phyloP scores from a whole-genome alignment of 2,329 filamentous ascomycete species.

The Zymoseptoria brevis region DNA sequence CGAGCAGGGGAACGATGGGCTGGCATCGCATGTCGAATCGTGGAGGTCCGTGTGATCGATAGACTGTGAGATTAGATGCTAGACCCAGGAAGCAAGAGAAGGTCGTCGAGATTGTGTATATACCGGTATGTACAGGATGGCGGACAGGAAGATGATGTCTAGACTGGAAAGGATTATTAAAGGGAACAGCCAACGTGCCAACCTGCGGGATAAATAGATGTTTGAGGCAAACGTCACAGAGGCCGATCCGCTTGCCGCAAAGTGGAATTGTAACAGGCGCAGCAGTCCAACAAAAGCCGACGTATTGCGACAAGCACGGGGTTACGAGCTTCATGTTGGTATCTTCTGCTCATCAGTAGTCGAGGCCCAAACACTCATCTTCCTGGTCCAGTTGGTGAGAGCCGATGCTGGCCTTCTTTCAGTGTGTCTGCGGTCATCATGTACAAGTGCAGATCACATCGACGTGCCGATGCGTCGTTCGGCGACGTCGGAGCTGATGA shows the following conservation, averaged over 20 bases:
- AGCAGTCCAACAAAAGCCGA: too few relatives aligned
- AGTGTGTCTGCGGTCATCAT: not conserved
- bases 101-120: not conserved
- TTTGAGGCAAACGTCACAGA: not conserved
- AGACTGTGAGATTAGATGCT: too few relatives aligned
- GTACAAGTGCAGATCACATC: not conserved
- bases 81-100: not conserved
- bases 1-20: constrained; percentile 9
- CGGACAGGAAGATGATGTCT: not conserved
- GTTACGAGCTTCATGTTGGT: too few relatives aligned
- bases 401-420: too few relatives aligned
- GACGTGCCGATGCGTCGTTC: not conserved
- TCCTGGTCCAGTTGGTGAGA: too few relatives aligned
- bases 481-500: not conserved
- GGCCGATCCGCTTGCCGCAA: too few relatives aligned
- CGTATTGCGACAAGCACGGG: too few relatives aligned
- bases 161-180: not conserved
- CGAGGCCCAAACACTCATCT: too few relatives aligned
- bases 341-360: too few relatives aligned
- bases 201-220: not conserved
- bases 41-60: not conserved
- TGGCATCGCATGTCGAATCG: constrained; percentile 8
- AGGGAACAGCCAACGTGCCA: not conserved
- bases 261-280: too few relatives aligned
- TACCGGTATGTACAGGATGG: not conserved